These are phyloP conservation scores for Colletotrichum gigasporum DNA, from an alignment of 2,329 filamentous ascomycete species.

Conservation along the genomic window DNA sequence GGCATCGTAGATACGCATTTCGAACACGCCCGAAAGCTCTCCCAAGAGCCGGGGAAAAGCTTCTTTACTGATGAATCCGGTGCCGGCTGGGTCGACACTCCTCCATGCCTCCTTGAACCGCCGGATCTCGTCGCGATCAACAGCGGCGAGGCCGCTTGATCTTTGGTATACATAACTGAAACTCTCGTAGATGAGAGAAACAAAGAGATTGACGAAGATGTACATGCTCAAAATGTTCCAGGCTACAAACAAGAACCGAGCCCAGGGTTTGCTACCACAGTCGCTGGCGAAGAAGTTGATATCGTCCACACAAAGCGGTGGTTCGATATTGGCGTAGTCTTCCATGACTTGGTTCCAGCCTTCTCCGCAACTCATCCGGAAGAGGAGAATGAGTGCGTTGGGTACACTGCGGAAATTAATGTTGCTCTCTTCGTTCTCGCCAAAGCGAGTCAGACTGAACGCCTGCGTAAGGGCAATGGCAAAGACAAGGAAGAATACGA, in stretches of 20 bases:
- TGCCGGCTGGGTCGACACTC: slow-evolving; percentile 90
- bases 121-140: slow-evolving; percentile 92
- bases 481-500: slow-evolving; percentile 95
- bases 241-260: slow-evolving; percentile 86
- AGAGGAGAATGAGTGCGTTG: slow-evolving; percentile 91
- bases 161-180: slow-evolving; percentile 99
- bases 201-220: slow-evolving; percentile 97
- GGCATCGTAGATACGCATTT: slow-evolving; percentile 95
- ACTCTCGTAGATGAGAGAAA: slow-evolving; percentile 98
- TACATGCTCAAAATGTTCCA: slow-evolving; percentile 99
- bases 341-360: slow-evolving; percentile 98
- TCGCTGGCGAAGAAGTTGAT: slow-evolving; percentile 84
- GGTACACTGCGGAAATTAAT: slow-evolving; percentile 94
- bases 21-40: slow-evolving; percentile 93
- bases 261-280: slow-evolving; percentile 91
- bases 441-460: slow-evolving; percentile 94
- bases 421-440: slow-evolving; percentile 75
- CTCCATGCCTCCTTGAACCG: slow-evolving; percentile 99
- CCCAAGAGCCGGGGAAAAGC: slow-evolving; percentile 88
- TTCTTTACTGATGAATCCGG: slow-evolving; percentile 90
- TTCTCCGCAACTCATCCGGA: slow-evolving; percentile 92
- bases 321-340: slow-evolving; percentile 83
- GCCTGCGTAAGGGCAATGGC: slow-evolving; percentile 96
- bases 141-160: slow-evolving; percentile 88
- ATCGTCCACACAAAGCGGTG: slow-evolving; percentile 81